A percentile compares a stretch with the other conserved stretches of the same genome.
Evolutionary conservation across 2,329 filamentous ascomycete genomes (phyloP).

Genomic region (Calonectria fujianensis): DNA sequence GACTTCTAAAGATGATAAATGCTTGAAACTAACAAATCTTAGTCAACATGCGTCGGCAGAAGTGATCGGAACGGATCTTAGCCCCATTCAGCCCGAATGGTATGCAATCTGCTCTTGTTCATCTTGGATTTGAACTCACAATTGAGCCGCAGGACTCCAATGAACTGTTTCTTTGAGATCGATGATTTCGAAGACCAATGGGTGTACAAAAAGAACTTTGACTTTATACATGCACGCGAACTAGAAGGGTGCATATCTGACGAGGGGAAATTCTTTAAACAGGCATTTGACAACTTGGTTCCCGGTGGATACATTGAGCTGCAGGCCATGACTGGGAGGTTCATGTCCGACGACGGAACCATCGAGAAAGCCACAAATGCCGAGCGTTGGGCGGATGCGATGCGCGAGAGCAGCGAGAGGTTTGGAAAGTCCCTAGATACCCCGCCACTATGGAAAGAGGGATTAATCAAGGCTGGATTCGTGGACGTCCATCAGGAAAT

Average conservation of each 20-base stretch:
- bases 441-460: constrained; percentile 8
- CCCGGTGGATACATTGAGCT: constrained; percentile 63
- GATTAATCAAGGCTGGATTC: constrained; percentile 6
- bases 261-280: background rate
- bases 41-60: constrained; percentile 22
- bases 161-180: constrained; percentile 18
- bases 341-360: constrained; percentile 62
- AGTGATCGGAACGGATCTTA: constrained; percentile 29
- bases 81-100: constrained; percentile 30
- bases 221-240: constrained; percentile 4
- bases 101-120: background rate
- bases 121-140: background rate
- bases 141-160: background rate
- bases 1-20: background rate
- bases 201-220: background rate
- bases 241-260: constrained; percentile 3
- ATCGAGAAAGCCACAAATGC: constrained; percentile 48
- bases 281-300: background rate
- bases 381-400: constrained; percentile 4
- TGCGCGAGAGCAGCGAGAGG: constrained; percentile 4
- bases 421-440: constrained; percentile 24
- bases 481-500: constrained; percentile 9
- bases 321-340: constrained; percentile 57
- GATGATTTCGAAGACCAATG: constrained; percentile 22
- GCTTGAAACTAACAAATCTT: background rate